phyloP scores from a whole-genome alignment of 1,139 yeast species.

The Debaryomyces robertsiae region DNA sequence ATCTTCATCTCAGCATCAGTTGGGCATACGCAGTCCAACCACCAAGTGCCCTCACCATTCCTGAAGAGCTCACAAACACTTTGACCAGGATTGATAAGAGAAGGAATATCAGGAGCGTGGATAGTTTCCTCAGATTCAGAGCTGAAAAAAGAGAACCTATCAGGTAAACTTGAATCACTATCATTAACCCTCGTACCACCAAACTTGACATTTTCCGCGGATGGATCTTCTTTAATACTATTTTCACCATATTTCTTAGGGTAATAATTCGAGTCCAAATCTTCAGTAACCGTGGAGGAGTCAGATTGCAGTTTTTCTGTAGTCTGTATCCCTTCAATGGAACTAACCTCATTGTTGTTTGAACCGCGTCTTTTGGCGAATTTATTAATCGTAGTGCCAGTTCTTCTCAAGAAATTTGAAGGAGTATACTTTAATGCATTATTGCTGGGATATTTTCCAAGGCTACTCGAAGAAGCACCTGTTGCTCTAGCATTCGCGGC shows the following conservation, averaged over 20 bases:
- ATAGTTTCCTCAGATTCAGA: slow-evolving; percentile 83
- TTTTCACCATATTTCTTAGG: slow-evolving; percentile 10
- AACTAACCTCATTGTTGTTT: slow-evolving; percentile 11
- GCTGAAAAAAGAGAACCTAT: slow-evolving; percentile 80
- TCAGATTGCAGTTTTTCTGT: slow-evolving; percentile 24
- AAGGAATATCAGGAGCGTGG: slow-evolving; percentile 84
- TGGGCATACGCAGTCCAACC: slow-evolving; percentile 75
- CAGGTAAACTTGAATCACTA: slow-evolving; percentile 43
- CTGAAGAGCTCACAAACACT: slow-evolving; percentile 67
- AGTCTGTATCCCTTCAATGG: slow-evolving; percentile 13
- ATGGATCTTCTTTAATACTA: slow-evolving; percentile 15
- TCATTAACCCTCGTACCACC: slow-evolving; percentile 39
- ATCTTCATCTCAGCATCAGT: slow-evolving; percentile 70
- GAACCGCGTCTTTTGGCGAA: slow-evolving; percentile 2
- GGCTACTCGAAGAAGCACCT: slow-evolving; percentile 26
- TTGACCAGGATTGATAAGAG: slow-evolving; percentile 66
- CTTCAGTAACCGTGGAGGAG: slow-evolving; percentile 29
- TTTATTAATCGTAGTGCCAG: slow-evolving; percentile 16
- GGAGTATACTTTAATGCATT: slow-evolving; percentile 71
- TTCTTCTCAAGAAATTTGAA: slow-evolving; percentile 33
- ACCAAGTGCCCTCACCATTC: slow-evolving; percentile 67
- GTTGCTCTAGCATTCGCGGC: slow-evolving; percentile 19
- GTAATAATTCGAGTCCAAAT: slow-evolving; percentile 14
- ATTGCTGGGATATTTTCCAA: slow-evolving; percentile 15
- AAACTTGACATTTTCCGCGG: slow-evolving; percentile 34